Base-by-base conservation (phyloP, 2,329 filamentous ascomycete genomes). In the Cytospora piceicola region DNA sequence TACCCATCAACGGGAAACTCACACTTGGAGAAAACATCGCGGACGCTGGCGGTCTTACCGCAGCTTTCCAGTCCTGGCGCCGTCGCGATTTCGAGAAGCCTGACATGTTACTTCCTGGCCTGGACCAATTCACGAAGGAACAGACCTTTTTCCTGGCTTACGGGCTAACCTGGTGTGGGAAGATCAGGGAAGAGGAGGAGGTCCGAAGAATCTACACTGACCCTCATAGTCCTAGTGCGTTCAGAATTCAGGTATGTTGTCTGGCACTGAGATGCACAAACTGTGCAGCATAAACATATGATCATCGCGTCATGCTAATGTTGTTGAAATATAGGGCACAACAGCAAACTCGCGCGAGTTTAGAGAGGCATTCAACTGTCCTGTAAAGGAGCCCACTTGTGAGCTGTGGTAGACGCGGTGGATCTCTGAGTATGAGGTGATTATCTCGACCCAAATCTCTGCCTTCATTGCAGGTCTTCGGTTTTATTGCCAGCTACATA, bases 1-100 rank as follows among this genome's bases (percentile, higher is more conserved):
- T 89, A 0, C 83, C 88, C 67, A 83, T 91, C 63, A 87, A 90
- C 66, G 89, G 89, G 12, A 78, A 78, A 29, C 78, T 87, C 17
- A 91, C 89, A 0, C 77, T 91, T 2, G 86, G 85, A 24, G 90
- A 92, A 77, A 91, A 91, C 72, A 88, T 92, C 71, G 88, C 89
- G 1, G 90, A 92, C 73, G 86, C 89, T 0, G 89, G 88, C 20
- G 90, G 89, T 17, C 73, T 92, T 0, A 81, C 83, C 9, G 85
- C 88, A 0, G 81, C 88, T 0, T 91, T 85, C 72, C 79, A 82
- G 29, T 88, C 88, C 0, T 92, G 89, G 89, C 84, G 87, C 73
- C 84, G 83, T 68, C 82, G 82, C 14, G 82, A 85, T 36, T 75
- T 78, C 2, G 76, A 82, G 46, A 81, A 79, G n/a, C 79, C 83